Base-by-base conservation (phyloP, 768 basidiomycete species). In the Boletus tylopilopsis region DNA sequence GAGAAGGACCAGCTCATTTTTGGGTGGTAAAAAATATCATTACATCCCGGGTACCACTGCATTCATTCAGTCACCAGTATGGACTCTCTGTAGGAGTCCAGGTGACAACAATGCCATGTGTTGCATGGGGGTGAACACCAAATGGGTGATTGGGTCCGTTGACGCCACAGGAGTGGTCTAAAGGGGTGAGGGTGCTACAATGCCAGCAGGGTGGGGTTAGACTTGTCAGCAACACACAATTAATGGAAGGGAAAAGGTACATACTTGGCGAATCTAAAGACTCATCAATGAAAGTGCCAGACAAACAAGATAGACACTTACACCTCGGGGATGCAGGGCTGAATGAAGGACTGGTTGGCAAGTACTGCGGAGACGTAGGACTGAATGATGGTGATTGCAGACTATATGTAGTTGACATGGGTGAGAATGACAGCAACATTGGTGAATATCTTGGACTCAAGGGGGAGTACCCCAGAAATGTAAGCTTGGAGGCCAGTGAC, bases 281-380 rank as follows among this genome's bases (percentile, higher is more conserved):
- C 11, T 36, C 44, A 23, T 62, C 27, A 55, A 47, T 24, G 33
- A 27, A 42, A 22, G 12, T 16, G 4, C 1, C 8, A 45, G 8
- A 29, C 23, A 19, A 32, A 44, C 13, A 45, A 21, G 37, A 34
- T 12, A 42, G 37, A 57, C 38, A 74, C 85, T 73, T 73, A 89
- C 87, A 90, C 66, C 87, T 77, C 11, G 92, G 94, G n/a, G 90
- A 92, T n/a, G 90, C 84, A 21, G 91, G 91, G 56, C 88, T 91
- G 75, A 93, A 95, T 0, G 87, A 90, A 0, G 94, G 93, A 62
- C 87, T 90, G 25, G 91, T 87, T 2, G 92, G 92, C 11, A 90
- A 92, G 64, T 91, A 92, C 2, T 86, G 79, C 13, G 91, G 94
- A 3, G 90, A 93, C 11, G 92, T 91, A 1, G 92, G 94, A 53